A percentile compares a stretch with the other conserved stretches of the same genome.
Conservation (phyloP, 345 rosid genomes). For the Syzygium oleosum region DNA sequence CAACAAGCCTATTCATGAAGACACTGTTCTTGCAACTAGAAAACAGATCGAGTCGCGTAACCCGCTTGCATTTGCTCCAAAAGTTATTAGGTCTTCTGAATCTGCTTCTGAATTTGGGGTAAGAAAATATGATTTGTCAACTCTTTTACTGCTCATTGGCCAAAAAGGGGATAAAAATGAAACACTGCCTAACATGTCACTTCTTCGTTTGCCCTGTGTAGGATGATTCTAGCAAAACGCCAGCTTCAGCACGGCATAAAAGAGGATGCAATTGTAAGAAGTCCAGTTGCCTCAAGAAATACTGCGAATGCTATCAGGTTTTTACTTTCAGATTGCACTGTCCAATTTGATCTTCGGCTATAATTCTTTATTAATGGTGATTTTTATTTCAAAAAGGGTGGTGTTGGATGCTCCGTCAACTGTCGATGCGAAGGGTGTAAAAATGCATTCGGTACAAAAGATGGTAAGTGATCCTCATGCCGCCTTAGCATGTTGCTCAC, state of each 20-base stretch:
- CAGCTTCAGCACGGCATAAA: constrained; percentile 98
- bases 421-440: constrained; percentile 99
- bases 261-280: constrained; percentile 99
- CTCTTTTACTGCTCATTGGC: not conserved
- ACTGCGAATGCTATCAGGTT: constrained; percentile 98
- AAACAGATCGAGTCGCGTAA: constrained; percentile 97
- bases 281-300: constrained; percentile 93
- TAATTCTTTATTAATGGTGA: not conserved
- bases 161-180: not conserved
- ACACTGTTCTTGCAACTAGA: constrained; percentile 90
- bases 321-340: not conserved
- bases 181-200: not conserved
- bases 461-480: constrained; percentile 39
- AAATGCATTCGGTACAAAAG: constrained; percentile 83
- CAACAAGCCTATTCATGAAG: constrained; percentile 98
- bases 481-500: not conserved
- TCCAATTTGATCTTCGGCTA: not conserved
- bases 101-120: constrained; percentile 64
- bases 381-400: constrained; percentile 43
- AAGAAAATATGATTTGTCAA: not conserved
- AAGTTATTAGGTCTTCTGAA: constrained; percentile 72
- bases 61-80: constrained; percentile 99
- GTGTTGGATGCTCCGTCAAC: constrained; percentile 94
- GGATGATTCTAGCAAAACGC: constrained; percentile 88
- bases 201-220: constrained; percentile 11